phyloP scores from a whole-genome alignment of 495 filamentous ascomycete species.

The Clohesyomyces aquaticus region DNA sequence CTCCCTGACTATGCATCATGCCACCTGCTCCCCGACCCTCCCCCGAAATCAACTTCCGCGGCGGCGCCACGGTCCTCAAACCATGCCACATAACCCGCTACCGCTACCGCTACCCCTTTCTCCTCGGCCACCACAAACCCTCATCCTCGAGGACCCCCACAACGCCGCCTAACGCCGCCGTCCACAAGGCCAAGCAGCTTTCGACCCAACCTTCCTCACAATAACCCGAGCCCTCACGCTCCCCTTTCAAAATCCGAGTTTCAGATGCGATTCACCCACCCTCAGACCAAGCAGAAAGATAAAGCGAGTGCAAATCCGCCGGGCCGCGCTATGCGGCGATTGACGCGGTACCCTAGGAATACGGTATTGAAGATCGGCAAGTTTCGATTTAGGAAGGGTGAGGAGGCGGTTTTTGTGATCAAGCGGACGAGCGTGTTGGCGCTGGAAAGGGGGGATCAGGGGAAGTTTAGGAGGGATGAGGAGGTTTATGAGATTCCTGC shows the following conservation, averaged over 20 bases:
- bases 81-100: conserved; percentile 31
- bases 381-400: conserved; percentile 2
- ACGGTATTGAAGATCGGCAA: conserved; percentile 19
- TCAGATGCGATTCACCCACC: not conserved
- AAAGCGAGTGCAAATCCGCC: conserved; percentile 7
- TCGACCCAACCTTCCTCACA: conserved; percentile 6
- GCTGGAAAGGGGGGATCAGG: not conserved
- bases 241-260: too few species aligned
- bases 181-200: conserved; percentile 5
- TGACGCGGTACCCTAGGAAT: conserved; percentile 15
- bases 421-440: conserved; percentile 14
- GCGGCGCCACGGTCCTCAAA: conserved; percentile 17
- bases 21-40: not conserved
- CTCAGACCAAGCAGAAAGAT: conserved; percentile 1
- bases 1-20: not conserved
- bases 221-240: too few species aligned
- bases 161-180: not conserved
- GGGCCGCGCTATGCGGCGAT: conserved; percentile 17
- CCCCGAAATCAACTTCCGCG: conserved; percentile 13
- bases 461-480: conserved; percentile 6
- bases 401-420: conserved; percentile 8
- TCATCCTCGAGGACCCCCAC: conserved; percentile 11
- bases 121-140: not conserved
- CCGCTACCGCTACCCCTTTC: conserved; percentile 9
- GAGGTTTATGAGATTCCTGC: conserved; percentile 14